Evolutionary conservation across 2,329 filamentous ascomycete species (phyloP).

Genomic region (Chrysoporthe deuterocubensis): DNA sequence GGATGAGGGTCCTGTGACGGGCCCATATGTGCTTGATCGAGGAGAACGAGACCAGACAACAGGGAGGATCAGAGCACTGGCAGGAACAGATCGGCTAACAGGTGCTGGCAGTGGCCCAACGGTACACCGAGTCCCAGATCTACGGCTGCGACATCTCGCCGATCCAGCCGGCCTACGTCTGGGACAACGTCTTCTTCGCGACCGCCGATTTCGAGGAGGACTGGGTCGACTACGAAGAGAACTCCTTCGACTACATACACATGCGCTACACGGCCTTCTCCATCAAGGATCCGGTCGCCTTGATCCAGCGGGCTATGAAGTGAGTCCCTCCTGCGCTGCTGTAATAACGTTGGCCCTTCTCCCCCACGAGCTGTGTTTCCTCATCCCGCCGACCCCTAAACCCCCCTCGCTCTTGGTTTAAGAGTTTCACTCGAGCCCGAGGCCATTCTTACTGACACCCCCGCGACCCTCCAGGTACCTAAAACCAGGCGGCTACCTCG

Average conservation of each 20-base stretch:
- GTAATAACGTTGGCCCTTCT: not conserved
- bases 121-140: constrained; percentile 48
- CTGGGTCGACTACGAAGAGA: constrained; percentile 49
- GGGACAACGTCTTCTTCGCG: constrained; percentile 55
- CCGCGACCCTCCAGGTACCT: constrained; percentile 44
- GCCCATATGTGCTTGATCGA: too few relatives aligned
- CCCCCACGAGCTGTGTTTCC: not conserved
- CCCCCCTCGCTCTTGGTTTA: not conserved
- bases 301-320: constrained; percentile 50
- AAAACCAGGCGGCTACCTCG: constrained; percentile 56
- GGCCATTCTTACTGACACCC: not conserved
- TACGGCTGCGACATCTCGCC: constrained; percentile 56
- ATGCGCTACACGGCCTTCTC: constrained; percentile 52
- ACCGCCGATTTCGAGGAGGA: constrained; percentile 58
- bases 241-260: constrained; percentile 54
- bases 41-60: not conserved
- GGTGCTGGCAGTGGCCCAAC: constrained; percentile 48
- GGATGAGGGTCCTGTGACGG: not conserved
- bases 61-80: not conserved
- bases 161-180: constrained; percentile 56
- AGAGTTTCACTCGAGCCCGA: too few relatives aligned
- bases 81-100: constrained; percentile 6
- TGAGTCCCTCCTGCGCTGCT: constrained; percentile 33
- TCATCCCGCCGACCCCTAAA: not conserved
- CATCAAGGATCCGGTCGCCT: constrained; percentile 45